Evolutionary conservation across 2,329 filamentous ascomycete genomes (phyloP).

Genomic region (Monascus ruber): DNA sequence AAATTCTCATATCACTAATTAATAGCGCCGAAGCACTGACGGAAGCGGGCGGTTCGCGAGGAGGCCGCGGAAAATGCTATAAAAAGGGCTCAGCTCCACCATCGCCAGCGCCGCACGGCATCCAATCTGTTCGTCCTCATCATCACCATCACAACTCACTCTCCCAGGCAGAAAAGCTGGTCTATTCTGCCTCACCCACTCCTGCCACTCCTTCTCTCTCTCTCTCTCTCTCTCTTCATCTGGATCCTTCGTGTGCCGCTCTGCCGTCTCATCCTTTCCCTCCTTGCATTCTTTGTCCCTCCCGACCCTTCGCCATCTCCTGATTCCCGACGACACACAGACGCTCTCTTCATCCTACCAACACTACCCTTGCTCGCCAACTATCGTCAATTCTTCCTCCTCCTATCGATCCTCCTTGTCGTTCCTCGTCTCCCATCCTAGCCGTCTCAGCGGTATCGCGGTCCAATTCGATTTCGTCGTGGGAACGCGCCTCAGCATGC

Average conservation of each 20-base stretch:
- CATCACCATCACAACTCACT: no score
- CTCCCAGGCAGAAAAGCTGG: not conserved
- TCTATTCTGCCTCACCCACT: constrained; percentile 2
- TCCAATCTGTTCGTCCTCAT: no score
- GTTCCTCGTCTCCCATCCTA: constrained; percentile 1
- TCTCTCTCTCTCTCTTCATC: not conserved
- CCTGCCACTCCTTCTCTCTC: not conserved
- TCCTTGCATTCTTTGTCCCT: not conserved
- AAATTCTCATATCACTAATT: no score
- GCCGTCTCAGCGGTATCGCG: no score
- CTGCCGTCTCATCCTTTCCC: not conserved
- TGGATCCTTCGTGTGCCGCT: not conserved
- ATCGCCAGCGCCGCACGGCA: no score
- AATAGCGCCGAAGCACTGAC: no score
- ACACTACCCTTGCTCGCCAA: not conserved
- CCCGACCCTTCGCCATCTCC: not conserved
- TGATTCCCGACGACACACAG: not conserved
- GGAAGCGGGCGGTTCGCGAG: no score
- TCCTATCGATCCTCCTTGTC: constrained; percentile 1
- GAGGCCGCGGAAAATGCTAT: no score
- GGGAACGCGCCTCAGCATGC: constrained; percentile 25
- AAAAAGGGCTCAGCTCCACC: no score
- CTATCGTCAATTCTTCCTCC: constrained; percentile 1
- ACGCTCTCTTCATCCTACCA: not conserved
- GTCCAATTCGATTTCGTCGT: constrained; percentile 1